Base-by-base conservation (phyloP, 108 stramenopile species). In the Cyclotella baltica region DNA sequence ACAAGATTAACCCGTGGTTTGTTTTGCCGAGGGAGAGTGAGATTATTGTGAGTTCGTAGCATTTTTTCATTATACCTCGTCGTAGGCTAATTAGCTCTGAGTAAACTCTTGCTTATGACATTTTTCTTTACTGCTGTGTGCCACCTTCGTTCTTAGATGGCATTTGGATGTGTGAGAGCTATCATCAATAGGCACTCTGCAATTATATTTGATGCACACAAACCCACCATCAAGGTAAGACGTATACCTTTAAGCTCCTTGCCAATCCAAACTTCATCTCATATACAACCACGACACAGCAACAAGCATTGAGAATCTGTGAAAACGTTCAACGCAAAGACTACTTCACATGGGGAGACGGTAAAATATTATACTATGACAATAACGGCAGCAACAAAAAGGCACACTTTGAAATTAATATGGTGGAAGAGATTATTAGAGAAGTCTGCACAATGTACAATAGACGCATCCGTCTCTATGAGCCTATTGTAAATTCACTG, bases 401-500 rank as follows among this genome's bases (percentile, higher is more conserved):
- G 59, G 75, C 46, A 38, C 87, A 55, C 25, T 87, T 90, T 47
- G 96, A 96, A 85, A 48, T 94, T 8, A 68, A 90, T 10, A 92
- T 96, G 78, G 58, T 96, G 57, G 96, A 96, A 70, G 87, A 88
- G 61, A 88, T 94, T 31, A 61, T 96, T 56, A 62, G 82, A 18
- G 90, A 91, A 72, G 87, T 91, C 1, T 90, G 92, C 22, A 90
- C 90, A 53, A 89, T 89, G 27, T 96, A 85, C 72, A 78, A 71
- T 51, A 78, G 93, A 58, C 69, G 96, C 36, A 78, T 96, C 11
- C 79, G 83, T 5, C 70, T 96, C n/a, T 93, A 91, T 73, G 92
- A 93, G 63, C 96, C 96, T 4, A 93, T 96, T 62, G 93, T 96
- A 1, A 88, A 93, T 33, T 79, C 87, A 9, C 72, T 94, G 25